phyloP scores from a whole-genome alignment of 257 asterid species.

The Scutellaria baicalensis region DNA sequence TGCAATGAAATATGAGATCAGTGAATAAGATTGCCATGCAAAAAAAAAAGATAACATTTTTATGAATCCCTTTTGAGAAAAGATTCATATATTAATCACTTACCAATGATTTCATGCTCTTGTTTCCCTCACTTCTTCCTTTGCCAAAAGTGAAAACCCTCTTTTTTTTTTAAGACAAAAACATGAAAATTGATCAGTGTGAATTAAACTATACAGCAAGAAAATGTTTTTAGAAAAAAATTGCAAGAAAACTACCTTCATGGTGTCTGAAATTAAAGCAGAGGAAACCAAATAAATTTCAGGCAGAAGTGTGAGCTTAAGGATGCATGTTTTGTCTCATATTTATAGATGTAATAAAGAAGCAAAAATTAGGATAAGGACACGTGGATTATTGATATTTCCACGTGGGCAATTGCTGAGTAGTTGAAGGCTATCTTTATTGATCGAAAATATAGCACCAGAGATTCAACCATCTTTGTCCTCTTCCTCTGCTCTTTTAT shows the following conservation, averaged over 20 bases:
- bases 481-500: not conserved
- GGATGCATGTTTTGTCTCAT: not conserved
- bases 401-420: conserved; percentile 22
- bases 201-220: not conserved
- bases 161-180: conserved; percentile 24
- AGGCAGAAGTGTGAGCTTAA: not conserved
- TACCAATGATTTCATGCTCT: conserved; percentile 91
- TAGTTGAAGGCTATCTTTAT: not conserved
- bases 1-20: not conserved
- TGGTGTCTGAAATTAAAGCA: not conserved
- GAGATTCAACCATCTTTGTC: conserved; percentile 11
- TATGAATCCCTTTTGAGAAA: not conserved
- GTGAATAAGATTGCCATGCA: not conserved
- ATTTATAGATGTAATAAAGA: not conserved
- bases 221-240: not conserved
- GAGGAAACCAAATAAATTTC: not conserved
- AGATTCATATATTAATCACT: conserved; percentile 13
- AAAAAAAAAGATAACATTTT: not conserved
- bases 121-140: conserved; percentile 92
- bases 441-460: conserved; percentile 8
- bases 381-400: conserved; percentile 20
- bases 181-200: not conserved
- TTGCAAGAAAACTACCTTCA: conserved; percentile 12
- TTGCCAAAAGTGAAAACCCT: conserved; percentile 90
- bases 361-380: not conserved